Evolutionary conservation across 139 green algal genomes (phyloP), one percentile per base, ranked within the genome.

Genomic region (Chlorella sorokiniana): DNA sequence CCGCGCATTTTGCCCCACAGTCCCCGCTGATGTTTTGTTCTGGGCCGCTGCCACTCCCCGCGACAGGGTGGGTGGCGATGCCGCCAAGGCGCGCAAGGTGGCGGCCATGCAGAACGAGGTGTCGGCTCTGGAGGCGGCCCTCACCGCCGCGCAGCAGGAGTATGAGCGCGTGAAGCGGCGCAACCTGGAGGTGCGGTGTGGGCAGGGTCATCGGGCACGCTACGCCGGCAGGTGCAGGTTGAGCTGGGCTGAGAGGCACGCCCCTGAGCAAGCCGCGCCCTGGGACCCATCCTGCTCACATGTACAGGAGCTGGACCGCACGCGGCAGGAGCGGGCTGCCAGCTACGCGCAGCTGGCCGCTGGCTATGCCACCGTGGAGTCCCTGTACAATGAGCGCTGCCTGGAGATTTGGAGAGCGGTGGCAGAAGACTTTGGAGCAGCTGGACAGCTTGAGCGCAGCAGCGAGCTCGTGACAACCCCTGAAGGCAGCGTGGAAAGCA

Each of bases 41-140:
- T n/a, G n/a, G n/a, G n/a, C n/a, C n/a, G n/a, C n/a, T n/a, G n/a
- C n/a, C n/a, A n/a, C n/a, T n/a, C n/a, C n/a, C n/a, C n/a, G n/a
- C n/a, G n/a, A 31, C 64, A 69, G 45, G 48, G 62, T 90, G 45
- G 88, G 86, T 16, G 86, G 73, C 11, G 82, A 91, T 71, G 85
- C 85, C 38, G 69, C 48, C 44, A 85, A 86, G 72, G 79, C 74
- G 35, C 77, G 84, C 25, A 88, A 87, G 45, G 78, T 85, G 56
- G 61, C 72, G 1, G 74, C 75, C 33, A 86, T 94, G 40, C 72
- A 85, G 62, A 78, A 88, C 37, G 90, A 95, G 52, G 65, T 94
- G 8, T 85, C 84, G 16, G 71, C 81, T 8, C 76, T 90, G 40
- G 84, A 94, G 76, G 80, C 71, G 40, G 86, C 88, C 18, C 52